Evolutionary conservation across 257 asterid genomes (phyloP), one percentile per base, ranked within the genome.

Genomic region (Solanum ahanhuiri): DNA sequence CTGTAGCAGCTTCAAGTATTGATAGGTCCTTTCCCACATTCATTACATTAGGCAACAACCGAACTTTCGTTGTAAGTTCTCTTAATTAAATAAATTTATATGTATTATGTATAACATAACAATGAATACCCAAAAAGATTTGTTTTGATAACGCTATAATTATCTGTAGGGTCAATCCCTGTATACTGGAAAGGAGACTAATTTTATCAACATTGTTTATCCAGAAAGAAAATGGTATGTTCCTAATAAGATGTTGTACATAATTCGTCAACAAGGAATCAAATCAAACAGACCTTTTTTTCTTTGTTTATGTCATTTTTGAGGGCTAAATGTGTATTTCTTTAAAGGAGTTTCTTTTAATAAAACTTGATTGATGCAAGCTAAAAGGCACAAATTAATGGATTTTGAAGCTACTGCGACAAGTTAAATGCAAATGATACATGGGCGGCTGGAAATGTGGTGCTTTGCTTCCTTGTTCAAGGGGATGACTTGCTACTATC

Each of bases 1-100:
- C 94, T 4, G 93, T 89, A 2, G 93, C 88, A 1, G 93, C 92
- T 25, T 83, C 86, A 43, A 76, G 89, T 1, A 67, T 88, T 2
- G 94, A 92, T 31, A 83, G 92, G 43, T 48, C 87, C 15, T 90
- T 86, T 63, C 89, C 89, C 22, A 82, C 86, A 63, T 86, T 89
- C 0, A 86, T 91, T 54, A n/a, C 86, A 39, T 87, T 88, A 1
- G 93, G 92, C 86, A 87, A 88, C 88, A 88, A 84, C 17, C 70
- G 39, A 28, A 34, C 48, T 4, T 41, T 89, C 2, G 22, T 41
- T 70, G 91, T 91, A 43, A 67, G 88, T 63, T 43, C 18, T 39
- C 48, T 28, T 69, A 45, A 15, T 63, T 17, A 34, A 34, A 34
- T 5, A 34, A 34, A 34, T 28, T 0, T 54, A 17, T 54, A 54